Evolutionary conservation across 2,329 filamentous ascomycete genomes (phyloP).

Genomic region (Fusarium protoensiforme): DNA sequence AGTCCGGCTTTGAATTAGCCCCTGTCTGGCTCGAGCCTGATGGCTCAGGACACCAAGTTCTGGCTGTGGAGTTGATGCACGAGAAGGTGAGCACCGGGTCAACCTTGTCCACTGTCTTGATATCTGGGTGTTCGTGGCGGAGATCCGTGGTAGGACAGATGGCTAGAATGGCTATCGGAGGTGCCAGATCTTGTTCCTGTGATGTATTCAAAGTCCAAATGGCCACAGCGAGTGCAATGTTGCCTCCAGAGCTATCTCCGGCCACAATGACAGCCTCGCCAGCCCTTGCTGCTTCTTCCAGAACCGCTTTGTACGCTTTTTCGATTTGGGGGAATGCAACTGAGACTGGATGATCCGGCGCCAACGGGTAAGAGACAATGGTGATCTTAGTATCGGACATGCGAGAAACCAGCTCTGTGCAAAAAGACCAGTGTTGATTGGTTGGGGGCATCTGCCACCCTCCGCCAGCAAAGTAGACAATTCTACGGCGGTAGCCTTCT

Average conservation of each 20-base stretch:
- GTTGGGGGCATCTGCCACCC: constrained; percentile 65
- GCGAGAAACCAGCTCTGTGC: constrained; percentile 55
- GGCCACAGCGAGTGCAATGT: constrained; percentile 56
- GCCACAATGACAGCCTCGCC: constrained; percentile 58
- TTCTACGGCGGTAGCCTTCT: constrained; percentile 11
- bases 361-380: constrained; percentile 64
- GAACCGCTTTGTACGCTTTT: constrained; percentile 54
- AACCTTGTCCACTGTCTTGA: constrained; percentile 21
- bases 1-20: accelerated
- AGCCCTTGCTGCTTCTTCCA: constrained; percentile 50
- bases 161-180: constrained; percentile 50
- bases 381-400: constrained; percentile 55
- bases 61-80: constrained; percentile 38
- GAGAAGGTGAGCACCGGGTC: constrained; percentile 41
- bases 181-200: constrained; percentile 26
- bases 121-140: constrained; percentile 32
- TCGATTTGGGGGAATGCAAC: constrained; percentile 59
- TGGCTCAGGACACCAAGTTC: constrained; percentile 36
- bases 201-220: constrained; percentile 48
- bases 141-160: constrained; percentile 59
- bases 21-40: not conserved
- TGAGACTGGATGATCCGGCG: constrained; percentile 62
- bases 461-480: constrained; percentile 68
- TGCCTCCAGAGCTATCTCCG: constrained; percentile 67
- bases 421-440: constrained; percentile 63